Conservation (phyloP, 2,329 filamentous ascomycete species). For the Chaetoscypha palmicola region DNA sequence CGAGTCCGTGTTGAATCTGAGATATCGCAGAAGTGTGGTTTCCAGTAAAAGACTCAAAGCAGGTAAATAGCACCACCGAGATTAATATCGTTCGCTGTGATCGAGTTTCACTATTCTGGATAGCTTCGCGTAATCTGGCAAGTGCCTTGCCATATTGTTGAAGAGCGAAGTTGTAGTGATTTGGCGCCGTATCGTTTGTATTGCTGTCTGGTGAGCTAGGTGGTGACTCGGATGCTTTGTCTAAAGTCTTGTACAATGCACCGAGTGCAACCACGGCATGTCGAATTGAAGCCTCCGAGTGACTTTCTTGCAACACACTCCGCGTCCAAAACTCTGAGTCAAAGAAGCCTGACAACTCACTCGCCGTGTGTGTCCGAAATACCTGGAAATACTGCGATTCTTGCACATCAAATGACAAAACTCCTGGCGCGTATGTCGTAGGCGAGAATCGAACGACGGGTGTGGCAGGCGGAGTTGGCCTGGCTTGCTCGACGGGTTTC, state of each 20-base stretch:
- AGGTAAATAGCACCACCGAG: constrained; percentile 58
- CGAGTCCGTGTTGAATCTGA: constrained; percentile 54
- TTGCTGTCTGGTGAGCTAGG: constrained; percentile 31
- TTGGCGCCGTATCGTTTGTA: constrained; percentile 36
- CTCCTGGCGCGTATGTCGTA: constrained; percentile 12
- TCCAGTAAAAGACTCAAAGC: constrained; percentile 61
- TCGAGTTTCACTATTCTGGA: constrained; percentile 35
- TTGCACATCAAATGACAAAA: constrained; percentile 41
- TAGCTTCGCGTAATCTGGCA: constrained; percentile 41
- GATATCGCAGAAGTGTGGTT: constrained; percentile 54
- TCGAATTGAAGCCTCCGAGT: constrained; percentile 52
- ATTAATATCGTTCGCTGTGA: constrained; percentile 53
- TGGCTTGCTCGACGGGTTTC: background rate
- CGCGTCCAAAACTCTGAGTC: constrained; percentile 59
- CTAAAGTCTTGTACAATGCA: constrained; percentile 59
- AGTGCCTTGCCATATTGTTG: constrained; percentile 52
- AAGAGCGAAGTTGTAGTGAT: constrained; percentile 54
- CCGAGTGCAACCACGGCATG: constrained; percentile 61
- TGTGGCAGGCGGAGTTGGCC: constrained; percentile 8
- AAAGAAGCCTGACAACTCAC: constrained; percentile 60
- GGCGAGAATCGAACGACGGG: constrained; percentile 12
- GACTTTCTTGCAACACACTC: constrained; percentile 56
- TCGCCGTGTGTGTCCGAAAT: constrained; percentile 54
- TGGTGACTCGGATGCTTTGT: constrained; percentile 46
- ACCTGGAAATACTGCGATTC: constrained; percentile 56